Evolutionary conservation across 2,329 filamentous ascomycete species (phyloP).

Genomic region (Fonsecaea pedrosoi): DNA sequence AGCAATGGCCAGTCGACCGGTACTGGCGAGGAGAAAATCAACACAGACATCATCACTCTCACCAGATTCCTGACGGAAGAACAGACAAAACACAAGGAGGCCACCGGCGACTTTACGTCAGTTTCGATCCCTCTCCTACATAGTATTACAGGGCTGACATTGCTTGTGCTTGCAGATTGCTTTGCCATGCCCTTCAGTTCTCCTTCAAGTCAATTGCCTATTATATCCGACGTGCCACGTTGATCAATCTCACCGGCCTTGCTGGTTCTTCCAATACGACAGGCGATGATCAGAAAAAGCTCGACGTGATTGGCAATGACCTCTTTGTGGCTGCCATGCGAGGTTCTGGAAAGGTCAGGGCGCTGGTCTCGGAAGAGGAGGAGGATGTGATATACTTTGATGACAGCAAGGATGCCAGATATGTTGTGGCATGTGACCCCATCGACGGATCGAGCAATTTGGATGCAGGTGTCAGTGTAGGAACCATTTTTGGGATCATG

Average conservation of each 20-base stretch:
- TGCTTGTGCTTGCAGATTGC: constrained; percentile 64
- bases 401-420: constrained; percentile 75
- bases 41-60: constrained; percentile 94
- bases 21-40: constrained; percentile 76
- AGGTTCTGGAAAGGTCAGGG: constrained; percentile 85
- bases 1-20: constrained; percentile 58
- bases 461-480: constrained; percentile 88
- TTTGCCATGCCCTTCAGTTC: constrained; percentile 98
- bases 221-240: constrained; percentile 93
- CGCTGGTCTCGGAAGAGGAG: constrained; percentile 98
- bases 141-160: constrained; percentile 21
- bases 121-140: constrained; percentile 45
- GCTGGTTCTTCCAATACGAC: constrained; percentile 94
- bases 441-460: constrained; percentile 98
- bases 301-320: constrained; percentile 98
- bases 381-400: constrained; percentile 89
- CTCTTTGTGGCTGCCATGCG: constrained; percentile 96
- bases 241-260: constrained; percentile 94
- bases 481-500: constrained; percentile 95
- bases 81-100: constrained; percentile 89
- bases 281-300: constrained; percentile 99
- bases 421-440: constrained; percentile 95
- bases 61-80: constrained; percentile 96
- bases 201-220: constrained; percentile 99
- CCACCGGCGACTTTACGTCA: constrained; percentile 98